phyloP scores from a whole-genome alignment of 352 stramenopile species.

The Globisporangium emineosum region DNA sequence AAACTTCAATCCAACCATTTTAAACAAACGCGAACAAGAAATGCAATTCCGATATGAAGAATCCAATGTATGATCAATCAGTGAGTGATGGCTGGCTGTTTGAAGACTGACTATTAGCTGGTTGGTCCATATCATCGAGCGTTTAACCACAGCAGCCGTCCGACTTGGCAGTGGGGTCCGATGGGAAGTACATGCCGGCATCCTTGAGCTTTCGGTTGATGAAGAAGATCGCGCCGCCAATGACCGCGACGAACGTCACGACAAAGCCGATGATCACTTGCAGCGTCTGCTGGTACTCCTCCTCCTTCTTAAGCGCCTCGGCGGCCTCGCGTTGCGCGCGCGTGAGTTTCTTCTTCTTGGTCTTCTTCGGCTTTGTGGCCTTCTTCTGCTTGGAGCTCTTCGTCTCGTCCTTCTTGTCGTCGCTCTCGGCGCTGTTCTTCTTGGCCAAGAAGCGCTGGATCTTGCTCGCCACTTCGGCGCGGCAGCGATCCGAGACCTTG shows the following conservation, averaged over 20 bases:
- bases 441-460: conserved; percentile 65
- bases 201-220: conserved; percentile 86
- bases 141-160: conserved; percentile 41
- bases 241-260: conserved; percentile 53
- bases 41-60: not conserved
- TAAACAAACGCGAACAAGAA: not conserved
- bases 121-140: too few species aligned
- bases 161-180: conserved; percentile 48
- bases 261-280: conserved; percentile 72
- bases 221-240: conserved; percentile 52
- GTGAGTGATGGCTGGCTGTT: not conserved
- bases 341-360: conserved; percentile 67
- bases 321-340: conserved; percentile 50
- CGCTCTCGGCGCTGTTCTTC: conserved; percentile 28
- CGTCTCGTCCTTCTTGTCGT: conserved; percentile 24
- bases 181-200: conserved; percentile 73
- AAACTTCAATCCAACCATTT: not conserved
- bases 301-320: conserved; percentile 57
- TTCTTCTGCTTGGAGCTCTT: conserved; percentile 22
- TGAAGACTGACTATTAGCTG: not conserved
- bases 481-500: conserved; percentile 68
- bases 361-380: conserved; percentile 34
- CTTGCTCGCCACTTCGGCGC: conserved; percentile 44
- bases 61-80: not conserved
- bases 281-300: conserved; percentile 65